phyloP scores from a whole-genome alignment of 768 basidiomycete genomes.

The Boletus rubescentipes region DNA sequence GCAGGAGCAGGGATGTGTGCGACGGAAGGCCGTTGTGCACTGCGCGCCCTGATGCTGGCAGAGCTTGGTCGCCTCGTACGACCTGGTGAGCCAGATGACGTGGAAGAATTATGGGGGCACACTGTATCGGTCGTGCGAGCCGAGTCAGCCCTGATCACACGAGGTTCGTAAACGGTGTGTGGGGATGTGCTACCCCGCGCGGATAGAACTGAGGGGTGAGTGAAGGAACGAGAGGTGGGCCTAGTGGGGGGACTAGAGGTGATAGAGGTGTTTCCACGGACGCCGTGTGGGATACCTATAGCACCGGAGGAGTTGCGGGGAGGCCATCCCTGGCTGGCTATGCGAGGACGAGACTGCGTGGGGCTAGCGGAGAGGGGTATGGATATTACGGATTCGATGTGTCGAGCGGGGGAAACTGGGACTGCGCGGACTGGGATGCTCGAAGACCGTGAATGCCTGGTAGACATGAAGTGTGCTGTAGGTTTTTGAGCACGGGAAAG shows the following conservation, averaged over 20 bases:
- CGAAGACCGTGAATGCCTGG: constrained; percentile 57
- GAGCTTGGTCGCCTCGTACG: constrained; percentile 50
- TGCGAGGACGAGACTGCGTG: constrained; percentile 41
- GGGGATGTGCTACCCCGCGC: constrained; percentile 33
- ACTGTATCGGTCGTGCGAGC: constrained; percentile 42
- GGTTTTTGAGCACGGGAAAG: background rate
- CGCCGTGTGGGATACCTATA: constrained; percentile 39
- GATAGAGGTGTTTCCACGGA: constrained; percentile 34
- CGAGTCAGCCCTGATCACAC: constrained; percentile 61
- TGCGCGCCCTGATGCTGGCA: constrained; percentile 28
- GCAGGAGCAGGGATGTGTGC: constrained; percentile 30
- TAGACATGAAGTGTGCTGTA: constrained; percentile 36
- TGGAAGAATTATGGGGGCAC: constrained; percentile 38
- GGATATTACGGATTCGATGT: constrained; percentile 65
- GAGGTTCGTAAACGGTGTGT: constrained; percentile 53
- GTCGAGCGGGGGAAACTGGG: constrained; percentile 49
- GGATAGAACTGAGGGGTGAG: constrained; percentile 33
- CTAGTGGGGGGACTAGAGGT: constrained; percentile 39
- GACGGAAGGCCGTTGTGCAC: constrained; percentile 25
- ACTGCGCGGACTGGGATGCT: constrained; percentile 63
- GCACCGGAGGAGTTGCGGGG: constrained; percentile 31
- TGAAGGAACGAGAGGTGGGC: constrained; percentile 46
- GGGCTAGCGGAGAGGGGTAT: constrained; percentile 48
- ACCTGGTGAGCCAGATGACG: constrained; percentile 42
- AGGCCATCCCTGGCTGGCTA: constrained; percentile 34